Evolutionary conservation across 2,329 filamentous ascomycete species (phyloP), one percentile per base, ranked within the genome.

Genomic region (Pestalotiopsis sp.): DNA sequence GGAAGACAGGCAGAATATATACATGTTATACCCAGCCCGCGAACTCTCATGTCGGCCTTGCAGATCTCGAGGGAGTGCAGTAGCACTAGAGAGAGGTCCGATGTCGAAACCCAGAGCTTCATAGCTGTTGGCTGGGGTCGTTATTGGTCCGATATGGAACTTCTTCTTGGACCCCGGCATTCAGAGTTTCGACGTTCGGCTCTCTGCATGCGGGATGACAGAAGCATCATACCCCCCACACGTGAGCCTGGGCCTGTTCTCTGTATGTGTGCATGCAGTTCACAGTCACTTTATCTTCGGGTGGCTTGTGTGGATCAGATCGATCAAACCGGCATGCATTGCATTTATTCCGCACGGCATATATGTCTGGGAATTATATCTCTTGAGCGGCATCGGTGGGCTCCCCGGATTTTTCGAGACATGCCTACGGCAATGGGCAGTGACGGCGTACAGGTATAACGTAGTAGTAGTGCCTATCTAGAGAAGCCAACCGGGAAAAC

Each of bases 201-300:
- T 67, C 61, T 49, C 61, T 41, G 61, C 61, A 62, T 69, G 38
- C 67, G 67, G 65, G 67, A 72, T 66, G 45, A 9, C 17, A n/a
- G 17, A 52, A 38, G 65, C 36, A n/a, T 9, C 31, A 36, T 17
- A 52, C 66, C 68, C 72, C 70, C 70, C 69, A 70, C 72, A 69
- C 45, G 2, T 4, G 17, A 69, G 68, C 70, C 69, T 68, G 68
- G 69, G 68, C 67, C 68, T 65, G 64, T 57, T 64, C 68, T 65
- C 62, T 57, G 20, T 58, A 58, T 23, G 23, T 36, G 17, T 45
- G 9, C 27, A 36, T 36, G 31, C 31, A 36, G 7, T 36, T 36
- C 31, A 36, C 31, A 9, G 31, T 36, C 23, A 65, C 20, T 56
- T 20, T 14, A n/a, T 36, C 7, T 20, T 49, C 23, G 23, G 45